These are phyloP conservation scores for Nemania abortiva DNA, from an alignment of 2,329 filamentous ascomycete genomes.

Conservation along the genomic window DNA sequence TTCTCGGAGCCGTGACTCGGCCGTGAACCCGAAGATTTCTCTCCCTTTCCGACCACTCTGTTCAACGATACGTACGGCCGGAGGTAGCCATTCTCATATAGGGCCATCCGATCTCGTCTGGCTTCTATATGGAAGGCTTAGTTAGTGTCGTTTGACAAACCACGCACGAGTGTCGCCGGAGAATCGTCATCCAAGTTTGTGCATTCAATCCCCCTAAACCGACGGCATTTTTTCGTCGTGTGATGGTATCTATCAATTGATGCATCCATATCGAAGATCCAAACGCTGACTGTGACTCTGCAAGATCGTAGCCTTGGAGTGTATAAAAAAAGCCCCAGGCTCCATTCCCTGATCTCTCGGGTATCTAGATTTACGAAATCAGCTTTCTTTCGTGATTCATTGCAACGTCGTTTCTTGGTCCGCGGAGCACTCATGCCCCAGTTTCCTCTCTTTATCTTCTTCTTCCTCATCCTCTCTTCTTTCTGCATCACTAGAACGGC, in stretches of 20 bases:
- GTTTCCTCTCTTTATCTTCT: neutral
- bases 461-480: neutral
- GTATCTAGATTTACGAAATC: neutral
- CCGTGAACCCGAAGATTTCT: neutral
- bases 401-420: neutral
- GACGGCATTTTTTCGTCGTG: neutral
- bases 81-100: neutral
- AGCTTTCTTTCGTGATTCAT: neutral
- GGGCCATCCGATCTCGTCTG: neutral
- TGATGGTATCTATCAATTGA: neutral
- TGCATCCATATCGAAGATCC: slow-evolving; percentile 8
- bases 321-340: neutral
- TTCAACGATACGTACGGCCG: neutral
- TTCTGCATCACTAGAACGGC: neutral
- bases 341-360: neutral
- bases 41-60: neutral
- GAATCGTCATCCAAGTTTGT: neutral
- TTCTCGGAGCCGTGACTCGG: neutral
- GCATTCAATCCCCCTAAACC: neutral
- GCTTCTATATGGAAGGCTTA: neutral
- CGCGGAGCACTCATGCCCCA: neutral
- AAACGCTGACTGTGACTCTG: neutral
- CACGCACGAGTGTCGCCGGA: neutral
- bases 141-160: neutral
- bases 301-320: slow-evolving; percentile 2